These are phyloP conservation scores for Coemansia sp. DNA, from an alignment of 192 early-diverging fungal genomes.

Conservation along the genomic window DNA sequence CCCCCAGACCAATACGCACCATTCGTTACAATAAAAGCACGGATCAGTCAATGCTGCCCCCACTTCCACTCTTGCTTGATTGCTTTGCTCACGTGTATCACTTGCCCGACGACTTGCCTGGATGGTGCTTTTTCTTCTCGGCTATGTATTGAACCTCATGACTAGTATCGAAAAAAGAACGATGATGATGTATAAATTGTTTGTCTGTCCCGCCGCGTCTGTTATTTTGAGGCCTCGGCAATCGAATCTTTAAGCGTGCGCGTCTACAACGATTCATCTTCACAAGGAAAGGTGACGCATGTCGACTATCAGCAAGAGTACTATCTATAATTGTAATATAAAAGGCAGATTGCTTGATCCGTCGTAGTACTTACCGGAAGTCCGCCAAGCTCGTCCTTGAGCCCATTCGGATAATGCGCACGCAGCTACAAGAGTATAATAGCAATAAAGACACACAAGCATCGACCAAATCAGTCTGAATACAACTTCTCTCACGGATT, in stretches of 20 bases:
- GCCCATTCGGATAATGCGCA: slow-evolving; percentile 67
- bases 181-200: not conserved
- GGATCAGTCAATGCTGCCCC: too few relatives aligned
- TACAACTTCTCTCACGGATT: not conserved
- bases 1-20: too few relatives aligned
- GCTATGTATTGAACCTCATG: not conserved
- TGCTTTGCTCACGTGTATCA: not conserved
- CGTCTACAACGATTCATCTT: slow-evolving; percentile 16
- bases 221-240: slow-evolving; percentile 22
- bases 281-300: not conserved
- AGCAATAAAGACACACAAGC: not conserved
- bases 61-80: too few relatives aligned
- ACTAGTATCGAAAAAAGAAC: not conserved
- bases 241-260: slow-evolving; percentile 37
- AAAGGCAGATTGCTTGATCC: not conserved
- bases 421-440: slow-evolving; percentile 42
- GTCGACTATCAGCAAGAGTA: not conserved
- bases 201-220: too few relatives aligned
- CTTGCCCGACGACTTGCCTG: too few relatives aligned
- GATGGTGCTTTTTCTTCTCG: not conserved
- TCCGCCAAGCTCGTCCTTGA: slow-evolving; percentile 64
- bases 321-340: not conserved
- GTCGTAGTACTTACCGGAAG: slow-evolving; percentile 27
- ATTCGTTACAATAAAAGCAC: too few relatives aligned
- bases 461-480: not conserved